Conservation (phyloP, 257 asterid genomes). For the Solanum dulcamara region DNA sequence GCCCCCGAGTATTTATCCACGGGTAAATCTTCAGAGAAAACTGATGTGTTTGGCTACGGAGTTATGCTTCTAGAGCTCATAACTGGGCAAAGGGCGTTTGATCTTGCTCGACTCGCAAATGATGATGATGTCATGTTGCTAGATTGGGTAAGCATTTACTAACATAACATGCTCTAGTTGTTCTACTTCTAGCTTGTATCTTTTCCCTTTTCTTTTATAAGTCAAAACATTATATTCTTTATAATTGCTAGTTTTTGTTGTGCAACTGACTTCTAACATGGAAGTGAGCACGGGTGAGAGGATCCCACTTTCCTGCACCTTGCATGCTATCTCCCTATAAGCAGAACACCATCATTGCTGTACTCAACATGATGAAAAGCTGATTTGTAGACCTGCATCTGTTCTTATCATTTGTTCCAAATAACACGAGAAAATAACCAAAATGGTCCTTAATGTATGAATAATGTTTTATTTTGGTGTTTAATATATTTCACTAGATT, state of each 20-base stretch:
- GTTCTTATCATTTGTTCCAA: neutral
- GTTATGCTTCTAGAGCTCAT: slow-evolving; percentile 96
- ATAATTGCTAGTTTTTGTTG: neutral
- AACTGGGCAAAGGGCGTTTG: slow-evolving; percentile 85
- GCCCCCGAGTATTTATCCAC: slow-evolving; percentile 83
- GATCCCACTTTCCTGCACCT: neutral
- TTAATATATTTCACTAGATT: no score
- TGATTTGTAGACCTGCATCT: neutral
- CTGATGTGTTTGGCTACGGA: slow-evolving; percentile 89
- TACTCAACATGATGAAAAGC: neutral
- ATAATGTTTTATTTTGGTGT: no score
- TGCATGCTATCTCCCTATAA: neutral
- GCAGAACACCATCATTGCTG: neutral
- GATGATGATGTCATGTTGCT: slow-evolving; percentile 90
- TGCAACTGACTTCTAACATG: neutral
- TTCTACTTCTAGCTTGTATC: neutral
- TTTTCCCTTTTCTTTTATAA: neutral
- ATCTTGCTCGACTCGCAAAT: slow-evolving; percentile 87
- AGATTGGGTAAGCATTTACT: slow-evolving; percentile 66
- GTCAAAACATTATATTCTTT: neutral
- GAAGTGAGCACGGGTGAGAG: neutral
- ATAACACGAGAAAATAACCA: no score
- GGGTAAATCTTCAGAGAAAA: slow-evolving; percentile 82
- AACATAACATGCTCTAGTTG: neutral
- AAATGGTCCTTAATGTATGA: no score